phyloP scores from a whole-genome alignment of 345 rosid species.

The Salix brachista region DNA sequence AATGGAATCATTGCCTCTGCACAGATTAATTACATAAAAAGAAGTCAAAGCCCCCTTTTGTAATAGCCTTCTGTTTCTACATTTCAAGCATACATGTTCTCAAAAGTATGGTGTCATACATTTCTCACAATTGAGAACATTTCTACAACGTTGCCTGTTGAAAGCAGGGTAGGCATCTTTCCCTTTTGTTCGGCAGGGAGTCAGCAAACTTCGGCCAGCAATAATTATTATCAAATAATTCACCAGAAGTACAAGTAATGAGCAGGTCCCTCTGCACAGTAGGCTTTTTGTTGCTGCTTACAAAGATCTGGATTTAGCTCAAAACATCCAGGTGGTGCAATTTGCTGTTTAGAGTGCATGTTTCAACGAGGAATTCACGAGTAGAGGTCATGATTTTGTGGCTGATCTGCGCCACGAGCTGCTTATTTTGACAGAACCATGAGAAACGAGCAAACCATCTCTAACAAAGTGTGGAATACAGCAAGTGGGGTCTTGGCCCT shows the following conservation, averaged over 20 bases:
- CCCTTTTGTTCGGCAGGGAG: not conserved
- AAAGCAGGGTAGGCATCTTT: not conserved
- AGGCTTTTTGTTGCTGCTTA: not conserved
- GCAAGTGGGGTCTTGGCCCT: too few species aligned
- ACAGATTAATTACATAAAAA: not conserved
- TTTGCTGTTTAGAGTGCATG: not conserved
- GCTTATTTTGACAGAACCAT: not conserved
- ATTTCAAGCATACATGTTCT: constrained; percentile 25
- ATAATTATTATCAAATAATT: not conserved
- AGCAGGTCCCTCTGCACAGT: not conserved
- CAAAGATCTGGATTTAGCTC: not conserved
- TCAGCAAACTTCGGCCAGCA: not conserved
- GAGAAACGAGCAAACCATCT: not conserved
- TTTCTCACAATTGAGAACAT: not conserved
- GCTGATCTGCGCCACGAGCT: not conserved
- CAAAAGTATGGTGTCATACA: constrained; percentile 1
- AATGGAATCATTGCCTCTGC: constrained; percentile 16
- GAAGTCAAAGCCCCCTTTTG: constrained; percentile 28
- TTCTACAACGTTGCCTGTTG: not conserved
- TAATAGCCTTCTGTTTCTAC: constrained; percentile 25
- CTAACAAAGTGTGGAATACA: not conserved
- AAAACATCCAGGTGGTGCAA: not conserved
- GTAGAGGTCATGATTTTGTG: not conserved
- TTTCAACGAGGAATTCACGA: not conserved
- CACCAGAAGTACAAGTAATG: not conserved